phyloP scores from a whole-genome alignment of 371 early-diverging fungal species.

The Sporodiniella umbellata region DNA sequence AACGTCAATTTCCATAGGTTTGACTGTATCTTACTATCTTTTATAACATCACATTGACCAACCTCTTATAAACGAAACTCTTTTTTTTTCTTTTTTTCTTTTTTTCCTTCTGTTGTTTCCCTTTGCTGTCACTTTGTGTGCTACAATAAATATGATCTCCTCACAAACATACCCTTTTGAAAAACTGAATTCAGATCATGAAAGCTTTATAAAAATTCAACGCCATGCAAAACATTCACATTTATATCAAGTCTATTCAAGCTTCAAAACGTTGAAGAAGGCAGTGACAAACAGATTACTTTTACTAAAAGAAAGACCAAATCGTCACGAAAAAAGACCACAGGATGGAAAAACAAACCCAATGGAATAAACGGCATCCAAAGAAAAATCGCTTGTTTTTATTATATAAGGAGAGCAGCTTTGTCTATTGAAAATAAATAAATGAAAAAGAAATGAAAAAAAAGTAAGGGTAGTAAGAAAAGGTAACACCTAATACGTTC shows the following conservation, averaged over 20 bases:
- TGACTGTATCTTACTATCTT: too few relatives aligned
- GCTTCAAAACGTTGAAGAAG: background rate
- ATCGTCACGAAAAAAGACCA: slow-evolving; percentile 24
- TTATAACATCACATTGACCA: background rate
- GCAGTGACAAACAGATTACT: background rate
- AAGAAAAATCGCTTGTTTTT: too few relatives aligned
- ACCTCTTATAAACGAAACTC: background rate
- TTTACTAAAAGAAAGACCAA: slow-evolving; percentile 1
- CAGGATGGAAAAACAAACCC: slow-evolving; percentile 38
- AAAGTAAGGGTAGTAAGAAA: too few relatives aligned
- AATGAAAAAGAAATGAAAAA: too few relatives aligned
- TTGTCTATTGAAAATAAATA: too few relatives aligned
- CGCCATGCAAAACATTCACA: background rate
- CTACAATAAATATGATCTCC: background rate
- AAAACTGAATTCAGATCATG: background rate
- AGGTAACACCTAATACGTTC: too few relatives aligned
- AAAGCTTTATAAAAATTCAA: background rate
- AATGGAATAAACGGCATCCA: slow-evolving; percentile 14
- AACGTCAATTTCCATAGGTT: too few relatives aligned
- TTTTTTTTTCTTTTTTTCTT: background rate
- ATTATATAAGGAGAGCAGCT: too few relatives aligned
- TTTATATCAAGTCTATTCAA: background rate
- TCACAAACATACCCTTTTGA: slow-evolving; percentile 14
- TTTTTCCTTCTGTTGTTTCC: background rate
- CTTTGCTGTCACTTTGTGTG: background rate